These are phyloP conservation scores for Gracilaria domingensis DNA, from an alignment of 23 red algal species.

Conservation along the genomic window DNA sequence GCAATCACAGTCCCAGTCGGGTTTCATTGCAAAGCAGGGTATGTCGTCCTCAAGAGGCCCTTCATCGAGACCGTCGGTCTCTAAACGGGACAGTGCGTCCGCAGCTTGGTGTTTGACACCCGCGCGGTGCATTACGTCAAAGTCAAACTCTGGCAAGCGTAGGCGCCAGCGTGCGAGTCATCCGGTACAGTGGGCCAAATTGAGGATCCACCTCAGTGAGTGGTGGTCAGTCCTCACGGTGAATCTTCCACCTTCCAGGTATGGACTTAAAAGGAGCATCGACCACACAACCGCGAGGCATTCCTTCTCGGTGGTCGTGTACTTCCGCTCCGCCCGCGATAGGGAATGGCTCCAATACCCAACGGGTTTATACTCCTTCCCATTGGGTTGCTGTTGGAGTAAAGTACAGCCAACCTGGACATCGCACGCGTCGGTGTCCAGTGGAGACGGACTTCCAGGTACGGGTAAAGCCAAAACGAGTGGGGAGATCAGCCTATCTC, in stretches of 20 bases:
- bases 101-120: conserved; percentile 42
- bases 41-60: conserved; percentile 46
- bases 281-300: conserved; percentile 54
- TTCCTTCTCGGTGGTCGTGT: conserved; percentile 52
- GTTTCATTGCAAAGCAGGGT: conserved; percentile 13
- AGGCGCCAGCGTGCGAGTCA: conserved; percentile 39
- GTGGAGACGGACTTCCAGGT: not conserved
- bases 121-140: conserved; percentile 16
- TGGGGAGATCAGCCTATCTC: conserved; percentile 1
- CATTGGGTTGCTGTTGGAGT: conserved; percentile 40
- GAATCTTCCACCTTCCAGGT: conserved; percentile 45
- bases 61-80: not conserved
- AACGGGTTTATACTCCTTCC: conserved; percentile 21
- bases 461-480: conserved; percentile 28
- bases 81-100: conserved; percentile 32
- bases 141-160: conserved; percentile 43
- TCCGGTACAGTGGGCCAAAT: not conserved
- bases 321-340: conserved; percentile 4
- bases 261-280: conserved; percentile 27
- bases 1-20: conserved; percentile 15
- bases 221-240: conserved; percentile 53
- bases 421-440: conserved; percentile 58
- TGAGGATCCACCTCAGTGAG: conserved; percentile 50
- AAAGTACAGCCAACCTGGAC: conserved; percentile 42
- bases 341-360: conserved; percentile 49